Conservation (phyloP, 2,329 filamentous ascomycete genomes). For the Cladophialophora yegresii region DNA sequence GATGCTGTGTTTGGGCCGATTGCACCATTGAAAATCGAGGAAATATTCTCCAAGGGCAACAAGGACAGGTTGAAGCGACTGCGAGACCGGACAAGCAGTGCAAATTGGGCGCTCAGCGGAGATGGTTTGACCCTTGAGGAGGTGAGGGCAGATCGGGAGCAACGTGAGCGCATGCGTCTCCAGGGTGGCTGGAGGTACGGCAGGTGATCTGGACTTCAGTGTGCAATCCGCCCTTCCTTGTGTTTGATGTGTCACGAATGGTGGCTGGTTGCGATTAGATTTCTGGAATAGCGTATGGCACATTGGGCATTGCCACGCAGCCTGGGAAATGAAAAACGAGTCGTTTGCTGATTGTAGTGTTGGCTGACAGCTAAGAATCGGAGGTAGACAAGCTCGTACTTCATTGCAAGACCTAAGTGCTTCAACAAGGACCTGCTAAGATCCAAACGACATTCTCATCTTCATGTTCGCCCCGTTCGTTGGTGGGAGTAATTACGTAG, state of each 20-base stretch:
- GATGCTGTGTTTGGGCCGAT: constrained; percentile 86
- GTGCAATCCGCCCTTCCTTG: neutral
- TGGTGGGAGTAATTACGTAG: neutral
- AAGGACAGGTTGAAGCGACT: constrained; percentile 85
- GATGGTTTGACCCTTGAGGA: constrained; percentile 88
- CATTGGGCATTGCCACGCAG: neutral
- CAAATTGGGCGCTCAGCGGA: constrained; percentile 78
- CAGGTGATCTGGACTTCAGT: neutral
- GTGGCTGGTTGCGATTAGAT: neutral
- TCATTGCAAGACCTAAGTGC: neutral
- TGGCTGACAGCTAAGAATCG: neutral
- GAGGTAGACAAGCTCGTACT: neutral
- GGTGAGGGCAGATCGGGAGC: constrained; percentile 75
- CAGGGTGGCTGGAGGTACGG: constrained; percentile 84
- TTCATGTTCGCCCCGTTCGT: neutral
- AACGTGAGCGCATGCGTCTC: constrained; percentile 73
- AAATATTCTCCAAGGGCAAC: constrained; percentile 82
- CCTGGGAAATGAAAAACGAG: neutral
- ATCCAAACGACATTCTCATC: neutral
- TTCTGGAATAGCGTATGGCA: neutral
- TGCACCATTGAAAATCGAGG: constrained; percentile 87
- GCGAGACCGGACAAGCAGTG: constrained; percentile 85
- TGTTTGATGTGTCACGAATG: constrained; percentile 8
- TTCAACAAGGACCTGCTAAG: neutral
- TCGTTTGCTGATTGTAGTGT: neutral